Evolutionary conservation across 306 rosid species (phyloP).

Genomic region (Cercis canadensis): DNA sequence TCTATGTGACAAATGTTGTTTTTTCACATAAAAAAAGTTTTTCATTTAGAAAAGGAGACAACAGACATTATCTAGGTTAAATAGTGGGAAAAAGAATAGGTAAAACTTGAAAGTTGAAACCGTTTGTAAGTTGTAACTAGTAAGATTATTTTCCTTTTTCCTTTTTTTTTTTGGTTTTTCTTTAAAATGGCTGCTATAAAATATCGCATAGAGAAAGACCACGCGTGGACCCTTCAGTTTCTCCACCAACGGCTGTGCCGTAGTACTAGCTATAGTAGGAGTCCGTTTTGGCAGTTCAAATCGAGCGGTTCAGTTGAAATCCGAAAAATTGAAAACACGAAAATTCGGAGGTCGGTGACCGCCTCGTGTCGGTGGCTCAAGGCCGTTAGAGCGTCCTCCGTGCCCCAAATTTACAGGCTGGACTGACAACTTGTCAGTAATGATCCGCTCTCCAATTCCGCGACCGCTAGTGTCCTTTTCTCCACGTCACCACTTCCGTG

Average conservation of each 20-base stretch:
- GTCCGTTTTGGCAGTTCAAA: slow-evolving; percentile 3
- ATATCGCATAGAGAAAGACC: not conserved
- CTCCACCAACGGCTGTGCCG: not conserved
- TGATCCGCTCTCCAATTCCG: slow-evolving; percentile 38
- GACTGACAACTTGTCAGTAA: slow-evolving; percentile 47
- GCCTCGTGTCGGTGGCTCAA: slow-evolving; percentile 43
- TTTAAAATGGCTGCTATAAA: too few species aligned
- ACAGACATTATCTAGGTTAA: too few species aligned
- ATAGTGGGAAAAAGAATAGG: too few species aligned
- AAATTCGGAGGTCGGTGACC: slow-evolving; percentile 32
- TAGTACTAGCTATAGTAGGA: not conserved
- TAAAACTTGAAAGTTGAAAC: too few species aligned
- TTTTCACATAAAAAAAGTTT: too few species aligned
- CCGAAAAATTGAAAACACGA: not conserved
- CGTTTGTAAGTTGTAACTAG: too few species aligned
- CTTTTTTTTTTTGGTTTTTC: too few species aligned
- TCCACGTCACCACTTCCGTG: slow-evolving; percentile 43
- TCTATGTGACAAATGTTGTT: too few species aligned
- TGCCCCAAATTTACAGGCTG: slow-evolving; percentile 39
- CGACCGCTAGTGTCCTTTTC: slow-evolving; percentile 50
- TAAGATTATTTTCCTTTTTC: too few species aligned
- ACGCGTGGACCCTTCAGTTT: not conserved
- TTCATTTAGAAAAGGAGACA: too few species aligned
- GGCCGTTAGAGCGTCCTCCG: slow-evolving; percentile 41
- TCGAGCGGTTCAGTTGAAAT: not conserved